Conservation (phyloP, 2,329 filamentous ascomycete species). For the Ophiocordyceps camponoti-floridani region DNA sequence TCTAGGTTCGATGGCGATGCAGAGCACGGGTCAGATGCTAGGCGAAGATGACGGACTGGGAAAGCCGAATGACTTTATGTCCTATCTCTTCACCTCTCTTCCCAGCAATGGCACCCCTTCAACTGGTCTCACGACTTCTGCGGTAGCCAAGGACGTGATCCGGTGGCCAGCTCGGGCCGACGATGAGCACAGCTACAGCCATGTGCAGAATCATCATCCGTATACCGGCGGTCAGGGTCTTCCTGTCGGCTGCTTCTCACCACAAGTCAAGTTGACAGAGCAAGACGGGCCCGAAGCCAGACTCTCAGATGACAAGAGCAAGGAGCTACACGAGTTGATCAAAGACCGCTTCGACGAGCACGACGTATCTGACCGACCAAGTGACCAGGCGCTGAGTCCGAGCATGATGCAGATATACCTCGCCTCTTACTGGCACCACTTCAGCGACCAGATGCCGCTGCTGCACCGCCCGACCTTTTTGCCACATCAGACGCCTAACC, state of each 20-base stretch:
- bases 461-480: slow-evolving; percentile 88
- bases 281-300: slow-evolving; percentile 62
- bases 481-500: slow-evolving; percentile 67
- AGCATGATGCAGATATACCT: slow-evolving; percentile 95
- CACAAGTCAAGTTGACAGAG: slow-evolving; percentile 69
- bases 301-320: slow-evolving; percentile 74
- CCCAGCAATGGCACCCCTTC: slow-evolving; percentile 7
- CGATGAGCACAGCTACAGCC: slow-evolving; percentile 27
- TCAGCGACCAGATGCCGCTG: slow-evolving; percentile 87
- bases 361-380: slow-evolving; percentile 32
- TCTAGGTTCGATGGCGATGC: slow-evolving; percentile 42
- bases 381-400: slow-evolving; percentile 56
- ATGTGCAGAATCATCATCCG: slow-evolving; percentile 22
- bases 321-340: slow-evolving; percentile 69
- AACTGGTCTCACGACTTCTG: slow-evolving; percentile 26
- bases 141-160: slow-evolving; percentile 26
- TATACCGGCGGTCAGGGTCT: slow-evolving; percentile 23
- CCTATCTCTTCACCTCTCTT: slow-evolving; percentile 55
- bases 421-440: slow-evolving; percentile 84
- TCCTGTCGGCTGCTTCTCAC: slow-evolving; percentile 38
- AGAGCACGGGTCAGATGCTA: slow-evolving; percentile 69
- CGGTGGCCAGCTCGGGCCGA: slow-evolving; percentile 8
- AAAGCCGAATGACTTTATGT: slow-evolving; percentile 77
- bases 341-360: slow-evolving; percentile 65
- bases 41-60: slow-evolving; percentile 61